Percentiles rank a stretch among this genome's conserved stretches.
phyloP scores from a whole-genome alignment of 2,329 filamentous ascomycete species.

The Nemania sp. region DNA sequence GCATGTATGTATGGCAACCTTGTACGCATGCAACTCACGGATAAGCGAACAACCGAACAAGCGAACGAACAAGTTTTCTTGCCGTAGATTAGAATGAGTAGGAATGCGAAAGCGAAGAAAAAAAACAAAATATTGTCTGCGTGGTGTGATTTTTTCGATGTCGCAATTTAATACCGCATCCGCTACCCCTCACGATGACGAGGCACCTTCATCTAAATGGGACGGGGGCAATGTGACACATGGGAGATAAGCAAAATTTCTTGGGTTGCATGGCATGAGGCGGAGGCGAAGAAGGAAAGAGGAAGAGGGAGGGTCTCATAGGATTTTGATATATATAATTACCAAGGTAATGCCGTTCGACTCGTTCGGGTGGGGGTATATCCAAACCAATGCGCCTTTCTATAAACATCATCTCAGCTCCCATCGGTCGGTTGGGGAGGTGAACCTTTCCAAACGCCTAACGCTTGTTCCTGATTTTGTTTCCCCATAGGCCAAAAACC shows the following conservation, averaged over 20 bases:
- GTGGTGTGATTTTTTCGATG: too few relatives aligned
- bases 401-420: conserved; percentile 7
- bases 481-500: too few relatives aligned
- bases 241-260: conserved; percentile 1
- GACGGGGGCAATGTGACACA: not conserved
- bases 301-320: too few relatives aligned
- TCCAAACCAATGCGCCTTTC: conserved; percentile 24
- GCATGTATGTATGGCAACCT: too few relatives aligned
- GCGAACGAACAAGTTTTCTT: too few relatives aligned
- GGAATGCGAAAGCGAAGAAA: too few relatives aligned
- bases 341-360: conserved; percentile 12
- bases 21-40: too few relatives aligned
- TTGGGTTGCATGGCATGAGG: too few relatives aligned
- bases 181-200: conserved; percentile 13
- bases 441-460: conserved; percentile 18
- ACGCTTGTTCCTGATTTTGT: conserved; percentile 22
- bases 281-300: too few relatives aligned
- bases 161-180: not conserved
- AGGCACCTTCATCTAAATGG: not conserved
- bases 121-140: not conserved
- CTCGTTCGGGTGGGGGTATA: conserved; percentile 27
- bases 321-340: too few relatives aligned
- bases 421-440: not conserved
- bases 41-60: too few relatives aligned
- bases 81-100: too few relatives aligned